Base-by-base conservation (phyloP, 2,329 filamentous ascomycete species). In the Xylaria sp. region DNA sequence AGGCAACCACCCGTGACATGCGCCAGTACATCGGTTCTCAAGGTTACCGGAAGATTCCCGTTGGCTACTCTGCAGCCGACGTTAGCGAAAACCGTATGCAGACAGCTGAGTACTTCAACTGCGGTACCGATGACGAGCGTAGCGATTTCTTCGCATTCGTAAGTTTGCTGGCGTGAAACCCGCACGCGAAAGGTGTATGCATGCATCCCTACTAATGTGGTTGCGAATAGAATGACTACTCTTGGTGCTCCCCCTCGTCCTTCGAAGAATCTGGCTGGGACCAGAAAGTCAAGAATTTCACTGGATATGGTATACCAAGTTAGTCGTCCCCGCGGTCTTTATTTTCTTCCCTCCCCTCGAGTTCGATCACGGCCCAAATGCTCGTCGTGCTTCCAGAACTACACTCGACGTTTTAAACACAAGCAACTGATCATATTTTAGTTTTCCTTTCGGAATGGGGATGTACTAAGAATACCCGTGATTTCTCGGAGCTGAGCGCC, bases 381-480 rank as follows among this genome's bases (percentile, higher is more conserved):
- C 5, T 16, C 23, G 10, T 10, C 9, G 12, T 6, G 23, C 23
- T 21, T 23, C 25, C 37, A 6, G 32, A 32, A n/a, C 12, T 13
- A 4, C n/a, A 32, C 27, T 21, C 32, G 32, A 5, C 27, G 21
- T 8, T n/a, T n/a, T 29, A 47, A 35, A 42, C 5, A 16, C 1
- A 12, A 23, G 16, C 50, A 25, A 32, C 61, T 68, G 32, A 68
- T 8, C 13, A 3, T 35, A 3, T 27, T 47, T n/a, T 13, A 68
- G 66, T 97, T 78, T 98, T 97, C 89, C 87, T 99, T 63, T 98
- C 94, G 60, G 96, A 98, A 82, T 98, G 92, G 79, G 96, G 96
- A 71, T 99, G 96, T 85, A 93, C 79, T 82, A 91, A 88, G 78
- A 94, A 93, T 85, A 88, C 84, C 69, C 94, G 95, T 75, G 84